Conservation (phyloP, 2,329 filamentous ascomycete species). For the Penicillium sp. region DNA sequence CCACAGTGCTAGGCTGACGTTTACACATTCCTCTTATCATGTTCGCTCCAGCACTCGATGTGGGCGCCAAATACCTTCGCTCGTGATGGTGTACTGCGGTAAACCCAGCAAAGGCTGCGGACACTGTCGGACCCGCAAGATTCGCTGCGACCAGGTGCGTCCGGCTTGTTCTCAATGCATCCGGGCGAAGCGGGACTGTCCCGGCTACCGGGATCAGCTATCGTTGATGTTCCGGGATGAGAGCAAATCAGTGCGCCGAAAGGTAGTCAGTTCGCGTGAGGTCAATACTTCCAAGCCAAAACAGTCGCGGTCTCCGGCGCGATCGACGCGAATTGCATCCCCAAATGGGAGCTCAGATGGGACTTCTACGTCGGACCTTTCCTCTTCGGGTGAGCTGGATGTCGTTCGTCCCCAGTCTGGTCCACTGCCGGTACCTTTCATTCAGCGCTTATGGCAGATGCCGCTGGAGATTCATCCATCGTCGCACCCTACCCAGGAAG, state of each 20-base stretch:
- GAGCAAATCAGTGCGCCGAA: conserved; percentile 56
- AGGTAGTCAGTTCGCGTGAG: conserved; percentile 30
- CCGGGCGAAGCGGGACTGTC: conserved; percentile 55
- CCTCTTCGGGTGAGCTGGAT: conserved; percentile 7
- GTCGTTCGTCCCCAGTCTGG: conserved; percentile 18
- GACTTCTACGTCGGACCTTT: neutral
- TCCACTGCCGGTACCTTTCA: conserved; percentile 13
- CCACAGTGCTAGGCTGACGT: no score
- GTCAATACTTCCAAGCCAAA: conserved; percentile 9
- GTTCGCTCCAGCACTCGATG: no score
- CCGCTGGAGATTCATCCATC: conserved; percentile 24
- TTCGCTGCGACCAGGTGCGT: conserved; percentile 54
- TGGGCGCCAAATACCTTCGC: neutral
- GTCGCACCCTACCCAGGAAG: conserved; percentile 24
- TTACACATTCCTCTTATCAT: no score
- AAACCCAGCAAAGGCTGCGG: conserved; percentile 44
- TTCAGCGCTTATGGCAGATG: conserved; percentile 12
- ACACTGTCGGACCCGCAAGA: conserved; percentile 41
- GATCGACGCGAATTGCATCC: conserved; percentile 23
- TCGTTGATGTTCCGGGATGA: conserved; percentile 63
- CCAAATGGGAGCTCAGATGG: conserved; percentile 19
- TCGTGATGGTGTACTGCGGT: conserved; percentile 39
- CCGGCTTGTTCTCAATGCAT: conserved; percentile 60
- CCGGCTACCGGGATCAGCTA: conserved; percentile 59
- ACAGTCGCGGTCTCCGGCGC: neutral